Evolutionary conservation across 2,329 filamentous ascomycete species (phyloP).

Genomic region (Arthrobotrys sinensis): DNA sequence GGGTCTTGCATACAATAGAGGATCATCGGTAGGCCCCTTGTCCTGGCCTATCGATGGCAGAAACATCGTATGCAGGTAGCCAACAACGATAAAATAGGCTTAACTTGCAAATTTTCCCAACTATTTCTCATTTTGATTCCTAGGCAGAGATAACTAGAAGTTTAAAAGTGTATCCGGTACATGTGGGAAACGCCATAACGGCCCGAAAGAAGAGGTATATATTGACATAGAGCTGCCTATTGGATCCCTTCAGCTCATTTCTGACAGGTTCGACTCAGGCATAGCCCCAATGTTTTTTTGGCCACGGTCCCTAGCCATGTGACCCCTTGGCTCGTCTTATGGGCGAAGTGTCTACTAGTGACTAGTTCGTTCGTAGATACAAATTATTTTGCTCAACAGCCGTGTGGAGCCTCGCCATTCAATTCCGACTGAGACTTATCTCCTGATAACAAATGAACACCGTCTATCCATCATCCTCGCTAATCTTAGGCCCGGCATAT

Average conservation of each 20-base stretch:
- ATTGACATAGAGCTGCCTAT: slow-evolving; percentile 35
- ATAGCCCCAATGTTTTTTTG: slow-evolving; percentile 59
- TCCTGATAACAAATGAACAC: slow-evolving; percentile 35
- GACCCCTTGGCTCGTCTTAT: slow-evolving; percentile 33
- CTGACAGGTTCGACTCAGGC: slow-evolving; percentile 59
- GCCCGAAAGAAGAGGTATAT: slow-evolving; percentile 38
- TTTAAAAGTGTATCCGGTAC: slow-evolving; percentile 48
- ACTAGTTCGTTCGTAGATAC: slow-evolving; percentile 11
- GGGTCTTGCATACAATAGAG: slow-evolving; percentile 48
- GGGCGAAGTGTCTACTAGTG: slow-evolving; percentile 11
- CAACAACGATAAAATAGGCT: slow-evolving; percentile 43
- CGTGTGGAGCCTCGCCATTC: slow-evolving; percentile 23
- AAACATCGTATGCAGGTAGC: slow-evolving; percentile 51
- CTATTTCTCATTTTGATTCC: slow-evolving; percentile 27
- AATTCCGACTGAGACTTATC: slow-evolving; percentile 31
- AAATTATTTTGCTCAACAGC: slow-evolving; percentile 37
- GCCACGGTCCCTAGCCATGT: slow-evolving; percentile 48
- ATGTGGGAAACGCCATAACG: slow-evolving; percentile 53
- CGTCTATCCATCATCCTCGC: slow-evolving; percentile 20
- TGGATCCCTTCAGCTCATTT: slow-evolving; percentile 61
- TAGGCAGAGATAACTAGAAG: slow-evolving; percentile 36
- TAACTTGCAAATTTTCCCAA: slow-evolving; percentile 40
- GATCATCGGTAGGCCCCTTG: slow-evolving; percentile 54
- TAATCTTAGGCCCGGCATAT: slow-evolving; percentile 47
- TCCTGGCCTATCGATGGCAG: slow-evolving; percentile 52